A percentile compares a stretch with the other conserved stretches of the same genome.
Conservation (phyloP, 257 asterid species). For the Lavandula angustifolia region DNA sequence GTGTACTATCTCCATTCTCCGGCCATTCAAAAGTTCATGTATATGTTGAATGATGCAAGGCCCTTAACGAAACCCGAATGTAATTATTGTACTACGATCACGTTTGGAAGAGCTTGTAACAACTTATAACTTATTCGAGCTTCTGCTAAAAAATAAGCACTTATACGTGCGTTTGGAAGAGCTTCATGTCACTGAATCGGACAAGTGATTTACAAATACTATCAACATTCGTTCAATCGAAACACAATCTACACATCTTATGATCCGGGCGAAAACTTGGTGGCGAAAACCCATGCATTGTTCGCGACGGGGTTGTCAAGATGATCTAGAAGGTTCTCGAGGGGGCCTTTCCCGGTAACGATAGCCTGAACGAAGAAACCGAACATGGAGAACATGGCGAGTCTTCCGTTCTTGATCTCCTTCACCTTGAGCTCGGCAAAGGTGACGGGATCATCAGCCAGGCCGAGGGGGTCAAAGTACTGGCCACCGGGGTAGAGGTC, state of each 20-base stretch:
- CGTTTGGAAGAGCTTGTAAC: not conserved
- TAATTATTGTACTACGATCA: slow-evolving; percentile 16
- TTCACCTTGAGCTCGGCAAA: slow-evolving; percentile 80
- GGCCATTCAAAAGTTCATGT: slow-evolving; percentile 25
- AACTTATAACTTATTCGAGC: not conserved
- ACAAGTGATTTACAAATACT: slow-evolving; percentile 3
- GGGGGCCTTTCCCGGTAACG: slow-evolving; percentile 64
- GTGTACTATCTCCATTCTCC: not conserved
- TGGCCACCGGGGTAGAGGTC: slow-evolving; percentile 86
- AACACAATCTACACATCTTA: slow-evolving; percentile 24
- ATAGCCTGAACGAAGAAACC: slow-evolving; percentile 73
- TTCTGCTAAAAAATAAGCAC: no score
- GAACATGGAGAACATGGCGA: slow-evolving; percentile 86
- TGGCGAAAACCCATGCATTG: slow-evolving; percentile 83
- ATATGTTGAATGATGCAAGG: slow-evolving; percentile 27
- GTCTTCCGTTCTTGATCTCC: slow-evolving; percentile 78
- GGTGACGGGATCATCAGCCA: slow-evolving; percentile 67
- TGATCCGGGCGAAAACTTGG: slow-evolving; percentile 71
- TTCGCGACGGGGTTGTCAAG: slow-evolving; percentile 85
- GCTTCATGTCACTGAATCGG: slow-evolving; percentile 1
- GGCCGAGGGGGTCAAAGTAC: slow-evolving; percentile 78
- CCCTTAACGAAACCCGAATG: slow-evolving; percentile 18
- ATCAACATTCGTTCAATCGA: slow-evolving; percentile 12
- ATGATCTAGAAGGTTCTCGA: slow-evolving; percentile 72
- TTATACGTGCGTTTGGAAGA: no score